Evolutionary conservation across 306 rosid genomes (phyloP).

Genomic region (Ceratonia siliqua): DNA sequence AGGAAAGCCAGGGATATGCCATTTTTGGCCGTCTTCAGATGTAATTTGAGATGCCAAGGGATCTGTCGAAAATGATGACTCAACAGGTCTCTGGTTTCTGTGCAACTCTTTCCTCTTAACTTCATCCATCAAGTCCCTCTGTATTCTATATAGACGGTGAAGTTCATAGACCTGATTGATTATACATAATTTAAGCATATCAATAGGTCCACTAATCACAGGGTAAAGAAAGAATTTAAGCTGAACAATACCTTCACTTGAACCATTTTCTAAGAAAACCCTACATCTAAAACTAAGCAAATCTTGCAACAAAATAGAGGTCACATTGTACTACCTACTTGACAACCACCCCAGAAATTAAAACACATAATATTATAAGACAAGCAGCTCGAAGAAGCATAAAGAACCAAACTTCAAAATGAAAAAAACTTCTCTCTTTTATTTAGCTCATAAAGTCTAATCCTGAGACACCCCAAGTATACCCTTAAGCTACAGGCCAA

Average conservation of each 20-base stretch:
- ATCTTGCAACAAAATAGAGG: conserved; percentile 23
- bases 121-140: conserved; percentile 88
- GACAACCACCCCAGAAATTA: background rate
- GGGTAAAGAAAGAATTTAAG: conserved; percentile 13
- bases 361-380: conserved; percentile 10
- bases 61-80: conserved; percentile 61
- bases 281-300: conserved; percentile 12
- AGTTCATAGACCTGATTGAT: conserved; percentile 77
- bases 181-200: conserved; percentile 29
- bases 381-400: conserved; percentile 23
- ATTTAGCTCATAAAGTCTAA: background rate
- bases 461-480: background rate
- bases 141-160: conserved; percentile 85
- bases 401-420: background rate
- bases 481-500: conserved; percentile 13
- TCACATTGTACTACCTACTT: conserved; percentile 4
- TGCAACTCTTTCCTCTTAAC: conserved; percentile 60
- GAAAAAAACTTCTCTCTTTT: background rate
- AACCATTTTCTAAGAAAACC: conserved; percentile 26
- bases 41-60: conserved; percentile 71
- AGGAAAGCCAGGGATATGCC: conserved; percentile 59
- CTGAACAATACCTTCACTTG: conserved; percentile 17
- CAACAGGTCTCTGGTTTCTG: conserved; percentile 54
- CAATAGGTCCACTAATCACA: conserved; percentile 30
- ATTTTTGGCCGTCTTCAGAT: conserved; percentile 57